Conservation (phyloP, 805 yeast genomes). For the Candida nemodendra region DNA sequence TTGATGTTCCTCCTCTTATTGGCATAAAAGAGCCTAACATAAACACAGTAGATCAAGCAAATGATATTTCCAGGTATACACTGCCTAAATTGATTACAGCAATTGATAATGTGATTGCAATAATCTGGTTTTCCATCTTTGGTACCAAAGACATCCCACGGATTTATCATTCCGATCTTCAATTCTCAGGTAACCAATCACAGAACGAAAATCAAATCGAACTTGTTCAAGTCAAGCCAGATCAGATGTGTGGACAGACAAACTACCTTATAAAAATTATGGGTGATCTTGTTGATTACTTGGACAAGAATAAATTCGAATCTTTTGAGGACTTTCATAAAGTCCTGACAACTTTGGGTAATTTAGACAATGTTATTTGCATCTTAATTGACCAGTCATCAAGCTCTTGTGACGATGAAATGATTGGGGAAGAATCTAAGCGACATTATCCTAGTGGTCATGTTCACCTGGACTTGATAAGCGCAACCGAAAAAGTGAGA, state of each 20-base stretch:
- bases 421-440: slow-evolving; percentile 5
- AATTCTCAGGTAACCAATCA: slow-evolving; percentile 3
- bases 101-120: slow-evolving; percentile 46
- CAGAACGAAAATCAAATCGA: slow-evolving; percentile 7
- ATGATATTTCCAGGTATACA: slow-evolving; percentile 14
- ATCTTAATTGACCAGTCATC: slow-evolving; percentile 28
- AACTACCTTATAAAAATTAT: slow-evolving; percentile 61
- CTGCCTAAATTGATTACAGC: slow-evolving; percentile 42
- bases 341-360: slow-evolving; percentile 23
- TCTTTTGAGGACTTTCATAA: slow-evolving; percentile 23
- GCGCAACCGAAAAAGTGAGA: slow-evolving; percentile 34
- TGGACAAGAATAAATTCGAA: slow-evolving; percentile 38
- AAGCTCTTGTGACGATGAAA: slow-evolving; percentile 8
- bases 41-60: slow-evolving; percentile 5
- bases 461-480: slow-evolving; percentile 15
- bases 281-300: slow-evolving; percentile 64
- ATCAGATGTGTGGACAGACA: slow-evolving; percentile 52
- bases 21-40: slow-evolving; percentile 3
- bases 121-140: slow-evolving; percentile 61
- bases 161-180: slow-evolving; percentile 25
- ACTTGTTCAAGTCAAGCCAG: slow-evolving; percentile 15
- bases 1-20: neutral
- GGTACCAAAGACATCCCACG: slow-evolving; percentile 30
- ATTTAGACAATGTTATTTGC: slow-evolving; percentile 32
- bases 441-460: neutral